Base-by-base conservation (phyloP, 1,284 basidiomycete species). In the Trametes pubescens region DNA sequence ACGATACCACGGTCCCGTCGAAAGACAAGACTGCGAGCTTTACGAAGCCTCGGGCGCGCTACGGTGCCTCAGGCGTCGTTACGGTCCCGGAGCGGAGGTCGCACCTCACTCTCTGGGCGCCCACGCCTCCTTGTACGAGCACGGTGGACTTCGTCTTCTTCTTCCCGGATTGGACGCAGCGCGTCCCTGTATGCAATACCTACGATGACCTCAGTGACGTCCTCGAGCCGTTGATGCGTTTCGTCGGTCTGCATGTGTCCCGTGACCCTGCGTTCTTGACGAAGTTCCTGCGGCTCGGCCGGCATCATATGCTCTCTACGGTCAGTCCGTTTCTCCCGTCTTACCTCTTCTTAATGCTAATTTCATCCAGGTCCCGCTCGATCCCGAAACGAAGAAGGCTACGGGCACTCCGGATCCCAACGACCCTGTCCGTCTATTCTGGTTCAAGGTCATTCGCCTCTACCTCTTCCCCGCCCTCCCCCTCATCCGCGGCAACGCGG, bases 391-490 rank as follows among this genome's bases (percentile, higher is more conserved):
- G 18, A 89, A 86, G 78, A 86, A 81, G 69, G 81, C 82, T 0
- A 68, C 74, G n/a, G 82, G 80, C 9, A 82, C 84, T 55, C 78
- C 80, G 40, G 84, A 89, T 65, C 78, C 81, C 1, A 81, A 82
- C 14, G 74, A 89, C 72, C 87, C 89, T 22, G 78, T 86, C 46
- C 83, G 86, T 34, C 59, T 75, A 26, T 90, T 91, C 73, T 99
- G 98, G 97, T 88, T 91, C 73, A 87, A 86, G 69, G 81, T 97
- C 56, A 76, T 96, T 53, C 90, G 97, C 4, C 77, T 86, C 32
- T 92, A 93, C 73, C 82, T 99, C 29, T 83, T 99, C 4, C 97
- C 97, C 0, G 91, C 94, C 0, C 83, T 99, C 9, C 89, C 95
- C 32, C 85, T 98, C 52, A 92, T 95, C 57, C 86, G 90, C 46